A percentile compares a stretch with the other conserved stretches of the same genome.
Evolutionary conservation across 2,329 filamentous ascomycete genomes (phyloP).

Genomic region (Arthrobotrys sinensis): DNA sequence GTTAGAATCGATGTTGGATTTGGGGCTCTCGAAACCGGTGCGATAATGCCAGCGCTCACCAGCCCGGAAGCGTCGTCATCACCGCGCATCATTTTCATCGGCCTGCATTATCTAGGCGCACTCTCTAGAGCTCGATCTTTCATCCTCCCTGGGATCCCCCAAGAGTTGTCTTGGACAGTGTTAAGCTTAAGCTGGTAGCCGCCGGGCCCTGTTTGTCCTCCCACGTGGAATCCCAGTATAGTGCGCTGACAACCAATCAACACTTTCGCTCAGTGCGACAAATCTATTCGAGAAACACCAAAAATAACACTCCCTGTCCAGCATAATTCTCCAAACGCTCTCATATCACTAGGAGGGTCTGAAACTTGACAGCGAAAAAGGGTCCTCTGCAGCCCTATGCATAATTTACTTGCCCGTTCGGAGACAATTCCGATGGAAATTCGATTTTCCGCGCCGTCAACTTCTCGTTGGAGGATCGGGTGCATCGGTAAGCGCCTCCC

Average conservation of each 20-base stretch:
- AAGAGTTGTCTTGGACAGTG: conserved; percentile 9
- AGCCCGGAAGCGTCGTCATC: conserved; percentile 41
- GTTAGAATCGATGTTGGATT: conserved; percentile 14
- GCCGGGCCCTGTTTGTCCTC: conserved; percentile 33
- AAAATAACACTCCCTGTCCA: conserved; percentile 49
- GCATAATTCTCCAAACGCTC: conserved; percentile 49
- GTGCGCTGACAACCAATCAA: conserved; percentile 53
- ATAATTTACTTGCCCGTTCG: conserved; percentile 30
- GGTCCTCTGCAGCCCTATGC: conserved; percentile 27
- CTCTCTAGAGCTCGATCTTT: not conserved
- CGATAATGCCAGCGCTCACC: conserved; percentile 5
- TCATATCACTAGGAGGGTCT: conserved; percentile 25
- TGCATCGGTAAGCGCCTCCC: conserved; percentile 53
- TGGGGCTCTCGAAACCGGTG: conserved; percentile 35
- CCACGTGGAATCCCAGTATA: conserved; percentile 49
- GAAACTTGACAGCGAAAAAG: conserved; percentile 42
- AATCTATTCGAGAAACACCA: conserved; percentile 43
- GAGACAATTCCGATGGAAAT: conserved; percentile 39
- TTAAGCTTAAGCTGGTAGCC: conserved; percentile 42
- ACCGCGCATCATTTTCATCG: conserved; percentile 45
- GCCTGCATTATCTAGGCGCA: conserved; percentile 47
- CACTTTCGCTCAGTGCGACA: conserved; percentile 20
- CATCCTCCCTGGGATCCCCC: not conserved
- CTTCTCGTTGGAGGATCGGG: not conserved
- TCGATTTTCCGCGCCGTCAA: conserved; percentile 26